Evolutionary conservation across 805 yeast species (phyloP).

Genomic region (Phaffomyces opuntiae): DNA sequence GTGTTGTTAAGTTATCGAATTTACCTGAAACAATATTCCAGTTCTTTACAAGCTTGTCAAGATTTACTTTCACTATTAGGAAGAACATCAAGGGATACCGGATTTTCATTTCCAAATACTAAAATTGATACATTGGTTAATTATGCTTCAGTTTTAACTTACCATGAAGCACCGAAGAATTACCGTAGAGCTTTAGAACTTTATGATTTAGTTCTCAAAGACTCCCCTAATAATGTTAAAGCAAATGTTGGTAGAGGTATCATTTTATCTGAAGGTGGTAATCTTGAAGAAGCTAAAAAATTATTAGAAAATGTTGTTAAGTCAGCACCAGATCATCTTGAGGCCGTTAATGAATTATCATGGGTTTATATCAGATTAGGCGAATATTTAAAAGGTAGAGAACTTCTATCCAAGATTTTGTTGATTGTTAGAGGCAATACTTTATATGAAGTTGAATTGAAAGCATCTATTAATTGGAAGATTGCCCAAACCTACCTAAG

Average conservation of each 20-base stretch:
- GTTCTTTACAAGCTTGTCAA: constrained; percentile 53
- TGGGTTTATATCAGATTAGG: constrained; percentile 69
- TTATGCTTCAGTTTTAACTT: constrained; percentile 72
- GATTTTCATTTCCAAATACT: constrained; percentile 42
- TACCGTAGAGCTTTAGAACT: constrained; percentile 65
- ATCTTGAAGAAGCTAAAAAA: constrained; percentile 45
- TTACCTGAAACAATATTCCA: constrained; percentile 53
- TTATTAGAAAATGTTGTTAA: constrained; percentile 45
- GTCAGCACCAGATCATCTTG: constrained; percentile 43
- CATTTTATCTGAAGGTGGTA: constrained; percentile 60
- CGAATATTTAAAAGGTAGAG: constrained; percentile 44
- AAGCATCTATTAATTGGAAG: constrained; percentile 65
- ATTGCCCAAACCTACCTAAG: constrained; percentile 57
- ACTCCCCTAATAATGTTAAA: constrained; percentile 38
- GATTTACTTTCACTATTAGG: constrained; percentile 53
- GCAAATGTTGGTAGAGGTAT: constrained; percentile 81
- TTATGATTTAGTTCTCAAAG: constrained; percentile 53
- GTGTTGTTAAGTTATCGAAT: constrained; percentile 56
- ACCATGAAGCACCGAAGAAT: constrained; percentile 87
- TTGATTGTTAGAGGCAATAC: constrained; percentile 41
- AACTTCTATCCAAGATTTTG: constrained; percentile 32
- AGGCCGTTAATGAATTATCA: constrained; percentile 62
- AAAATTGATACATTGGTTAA: constrained; percentile 54
- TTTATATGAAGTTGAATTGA: constrained; percentile 42
- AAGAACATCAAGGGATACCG: constrained; percentile 37